Conservation (phyloP, 2,329 filamentous ascomycete species). For the Fonsecaea nubica region DNA sequence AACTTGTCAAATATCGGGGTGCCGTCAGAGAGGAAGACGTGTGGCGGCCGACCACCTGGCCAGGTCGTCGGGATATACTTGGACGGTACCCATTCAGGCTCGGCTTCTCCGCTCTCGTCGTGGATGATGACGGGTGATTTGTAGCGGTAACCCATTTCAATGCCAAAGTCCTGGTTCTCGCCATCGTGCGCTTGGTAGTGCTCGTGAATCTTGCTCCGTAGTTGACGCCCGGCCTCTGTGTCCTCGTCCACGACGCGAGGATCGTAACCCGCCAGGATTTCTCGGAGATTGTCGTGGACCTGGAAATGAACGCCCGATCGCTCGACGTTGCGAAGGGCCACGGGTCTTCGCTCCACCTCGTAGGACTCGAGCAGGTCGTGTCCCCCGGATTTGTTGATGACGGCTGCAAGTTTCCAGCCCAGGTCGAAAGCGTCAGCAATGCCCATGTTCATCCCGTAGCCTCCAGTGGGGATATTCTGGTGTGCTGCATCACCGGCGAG, state of each 20-base stretch:
- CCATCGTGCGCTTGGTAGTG: constrained; percentile 28
- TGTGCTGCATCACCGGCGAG: constrained; percentile 65
- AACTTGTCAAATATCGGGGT: constrained; percentile 29
- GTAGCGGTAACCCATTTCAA: constrained; percentile 39
- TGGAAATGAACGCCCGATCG: constrained; percentile 39
- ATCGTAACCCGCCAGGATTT: constrained; percentile 14
- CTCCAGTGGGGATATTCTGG: constrained; percentile 57
- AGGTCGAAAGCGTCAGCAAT: constrained; percentile 64
- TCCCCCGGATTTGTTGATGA: constrained; percentile 49
- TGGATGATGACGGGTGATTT: constrained; percentile 34
- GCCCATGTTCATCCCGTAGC: constrained; percentile 66
- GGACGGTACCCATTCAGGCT: constrained; percentile 19
- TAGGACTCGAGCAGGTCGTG: constrained; percentile 41
- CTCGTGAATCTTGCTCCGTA: constrained; percentile 10
- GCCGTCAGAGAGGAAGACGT: constrained; percentile 27
- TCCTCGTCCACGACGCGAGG: constrained; percentile 13
- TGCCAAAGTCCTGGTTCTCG: constrained; percentile 37
- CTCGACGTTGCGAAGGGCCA: constrained; percentile 41
- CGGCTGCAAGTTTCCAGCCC: constrained; percentile 61
- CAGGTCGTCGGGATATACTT: constrained; percentile 25
- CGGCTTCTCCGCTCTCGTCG: constrained; percentile 3
- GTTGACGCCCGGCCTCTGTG: constrained; percentile 14
- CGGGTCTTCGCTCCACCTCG: constrained; percentile 42
- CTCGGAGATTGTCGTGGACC: constrained; percentile 29
- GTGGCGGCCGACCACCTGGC: constrained; percentile 26